These are phyloP conservation scores for Piper betle DNA, from an alignment of 164 flowering plant genomes.

Conservation along the genomic window DNA sequence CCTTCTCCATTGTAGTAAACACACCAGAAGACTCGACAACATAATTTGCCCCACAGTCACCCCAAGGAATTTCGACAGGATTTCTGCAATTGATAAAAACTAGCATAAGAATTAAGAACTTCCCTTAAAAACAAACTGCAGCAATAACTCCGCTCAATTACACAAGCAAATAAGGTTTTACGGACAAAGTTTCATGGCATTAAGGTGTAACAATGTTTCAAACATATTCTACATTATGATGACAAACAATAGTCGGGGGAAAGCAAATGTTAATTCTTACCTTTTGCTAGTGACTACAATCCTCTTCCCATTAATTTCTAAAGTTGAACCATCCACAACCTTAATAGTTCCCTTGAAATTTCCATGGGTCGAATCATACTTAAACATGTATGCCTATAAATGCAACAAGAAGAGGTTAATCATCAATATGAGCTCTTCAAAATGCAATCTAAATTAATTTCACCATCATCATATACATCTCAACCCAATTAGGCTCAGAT, in stretches of 20 bases:
- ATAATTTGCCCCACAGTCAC: conserved; percentile 78
- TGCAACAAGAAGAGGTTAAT: background rate
- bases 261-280: conserved; percentile 19
- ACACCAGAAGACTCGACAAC: conserved; percentile 98
- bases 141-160: background rate
- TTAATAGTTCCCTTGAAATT: conserved; percentile 56
- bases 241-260: background rate
- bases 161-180: too few species aligned
- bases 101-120: background rate
- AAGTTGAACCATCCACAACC: conserved; percentile 65
- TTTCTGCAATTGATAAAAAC: conserved; percentile 29
- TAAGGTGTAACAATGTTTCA: too few species aligned
- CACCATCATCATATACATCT: background rate
- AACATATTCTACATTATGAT: too few species aligned
- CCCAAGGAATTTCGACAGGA: conserved; percentile 95
- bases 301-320: conserved; percentile 83
- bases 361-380: conserved; percentile 98
- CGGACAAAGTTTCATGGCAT: too few species aligned
- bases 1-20: conserved; percentile 80
- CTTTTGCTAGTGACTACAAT: conserved; percentile 60
- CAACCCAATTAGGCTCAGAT: too few species aligned
- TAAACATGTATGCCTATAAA: conserved; percentile 92
- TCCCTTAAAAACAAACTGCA: background rate
- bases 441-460: too few species aligned
- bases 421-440: background rate